Conservation (phyloP, 306 rosid species). For the Prosopis cineraria region DNA sequence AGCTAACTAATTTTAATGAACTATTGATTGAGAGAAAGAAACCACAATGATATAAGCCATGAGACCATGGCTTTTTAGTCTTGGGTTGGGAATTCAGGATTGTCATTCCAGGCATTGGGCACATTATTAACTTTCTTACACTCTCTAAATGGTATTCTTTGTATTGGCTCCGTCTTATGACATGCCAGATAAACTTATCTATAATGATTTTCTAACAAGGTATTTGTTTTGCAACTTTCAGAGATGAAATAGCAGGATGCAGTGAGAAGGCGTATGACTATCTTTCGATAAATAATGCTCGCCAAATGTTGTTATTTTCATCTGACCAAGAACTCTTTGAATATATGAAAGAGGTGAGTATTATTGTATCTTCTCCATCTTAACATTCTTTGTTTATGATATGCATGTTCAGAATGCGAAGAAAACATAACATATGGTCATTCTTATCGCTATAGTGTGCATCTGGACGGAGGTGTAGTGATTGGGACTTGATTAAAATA, state of each 20-base stretch:
- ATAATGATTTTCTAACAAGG: slow-evolving; percentile 23
- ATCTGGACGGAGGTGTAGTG: background rate
- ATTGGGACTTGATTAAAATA: background rate
- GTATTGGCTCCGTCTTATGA: background rate
- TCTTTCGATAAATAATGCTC: slow-evolving; percentile 80
- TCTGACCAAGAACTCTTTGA: slow-evolving; percentile 72
- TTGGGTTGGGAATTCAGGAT: background rate
- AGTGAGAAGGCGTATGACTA: slow-evolving; percentile 94
- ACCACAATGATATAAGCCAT: background rate
- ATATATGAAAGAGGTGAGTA: slow-evolving; percentile 71
- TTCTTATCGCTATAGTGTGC: background rate
- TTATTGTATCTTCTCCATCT: background rate
- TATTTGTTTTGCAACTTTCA: slow-evolving; percentile 42
- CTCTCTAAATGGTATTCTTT: background rate
- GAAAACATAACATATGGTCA: background rate
- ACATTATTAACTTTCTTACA: slow-evolving; percentile 12
- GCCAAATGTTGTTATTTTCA: slow-evolving; percentile 68
- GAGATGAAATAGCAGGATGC: slow-evolving; percentile 98
- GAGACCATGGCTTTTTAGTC: background rate
- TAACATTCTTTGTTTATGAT: background rate
- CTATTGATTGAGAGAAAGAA: background rate
- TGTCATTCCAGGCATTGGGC: background rate
- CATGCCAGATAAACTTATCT: background rate
- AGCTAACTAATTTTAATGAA: background rate
- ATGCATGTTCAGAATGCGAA: background rate